These are phyloP conservation scores for Onygenales sp. DNA, from an alignment of 2,329 filamentous ascomycete species.

Conservation along the genomic window DNA sequence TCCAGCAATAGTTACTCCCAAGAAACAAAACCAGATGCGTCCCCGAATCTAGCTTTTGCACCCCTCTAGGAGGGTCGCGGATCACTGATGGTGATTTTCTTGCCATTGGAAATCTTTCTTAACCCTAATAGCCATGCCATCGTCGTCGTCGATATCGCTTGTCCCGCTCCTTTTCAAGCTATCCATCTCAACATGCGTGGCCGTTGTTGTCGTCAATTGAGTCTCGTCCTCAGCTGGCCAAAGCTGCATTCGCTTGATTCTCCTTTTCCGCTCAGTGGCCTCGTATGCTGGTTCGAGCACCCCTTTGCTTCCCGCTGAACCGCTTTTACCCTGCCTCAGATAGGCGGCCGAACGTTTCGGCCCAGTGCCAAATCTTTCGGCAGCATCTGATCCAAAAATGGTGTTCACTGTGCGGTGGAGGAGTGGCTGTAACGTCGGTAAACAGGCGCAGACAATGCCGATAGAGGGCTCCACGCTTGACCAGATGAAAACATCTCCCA, in stretches of 20 bases:
- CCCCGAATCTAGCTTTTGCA: too few relatives aligned
- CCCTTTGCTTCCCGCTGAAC: background rate
- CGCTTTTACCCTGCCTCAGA: background rate
- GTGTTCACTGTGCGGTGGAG: conserved; percentile 15
- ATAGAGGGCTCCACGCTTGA: conserved; percentile 25
- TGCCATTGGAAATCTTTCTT: background rate
- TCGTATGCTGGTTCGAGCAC: background rate
- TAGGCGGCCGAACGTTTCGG: background rate
- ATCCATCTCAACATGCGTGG: background rate
- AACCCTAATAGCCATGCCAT: background rate
- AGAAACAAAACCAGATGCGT: too few relatives aligned
- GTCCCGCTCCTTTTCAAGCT: background rate
- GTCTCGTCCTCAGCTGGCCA: background rate
- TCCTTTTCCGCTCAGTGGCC: background rate
- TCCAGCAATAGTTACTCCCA: too few relatives aligned
- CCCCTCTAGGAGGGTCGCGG: too few relatives aligned
- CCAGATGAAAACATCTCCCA: conserved; percentile 22
- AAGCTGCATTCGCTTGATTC: background rate
- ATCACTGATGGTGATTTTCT: background rate
- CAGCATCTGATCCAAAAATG: background rate
- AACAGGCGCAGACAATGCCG: conserved; percentile 26
- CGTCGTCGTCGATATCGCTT: background rate
- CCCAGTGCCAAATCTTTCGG: background rate
- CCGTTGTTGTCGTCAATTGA: background rate
- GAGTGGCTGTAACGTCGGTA: conserved; percentile 24